Conservation (phyloP, 2,329 filamentous ascomycete species). For the Bisporella sp. region DNA sequence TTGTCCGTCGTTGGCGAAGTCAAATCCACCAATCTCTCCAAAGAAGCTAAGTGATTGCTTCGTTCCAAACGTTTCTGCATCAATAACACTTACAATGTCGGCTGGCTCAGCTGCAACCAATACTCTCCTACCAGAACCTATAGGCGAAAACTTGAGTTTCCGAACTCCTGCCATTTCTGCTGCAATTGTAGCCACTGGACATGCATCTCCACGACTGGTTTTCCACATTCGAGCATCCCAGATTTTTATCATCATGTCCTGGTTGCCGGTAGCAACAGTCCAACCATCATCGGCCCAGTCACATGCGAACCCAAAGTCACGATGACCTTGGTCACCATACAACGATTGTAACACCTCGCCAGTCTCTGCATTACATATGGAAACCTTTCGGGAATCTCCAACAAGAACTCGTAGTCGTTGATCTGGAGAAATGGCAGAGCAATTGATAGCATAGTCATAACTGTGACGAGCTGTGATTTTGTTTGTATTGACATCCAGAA, state of each 20-base stretch:
- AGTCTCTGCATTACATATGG: constrained; percentile 64
- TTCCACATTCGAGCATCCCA: constrained; percentile 71
- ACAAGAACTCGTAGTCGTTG: constrained; percentile 65
- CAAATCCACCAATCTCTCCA: constrained; percentile 64
- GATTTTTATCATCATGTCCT: constrained; percentile 66
- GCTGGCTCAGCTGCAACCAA: constrained; percentile 71
- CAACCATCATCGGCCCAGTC: constrained; percentile 75
- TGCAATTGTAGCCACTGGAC: constrained; percentile 46
- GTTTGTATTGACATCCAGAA: constrained; percentile 52
- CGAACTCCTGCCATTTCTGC: constrained; percentile 64
- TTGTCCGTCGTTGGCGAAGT: constrained; percentile 59
- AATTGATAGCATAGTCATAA: constrained; percentile 63
- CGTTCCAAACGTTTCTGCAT: constrained; percentile 55
- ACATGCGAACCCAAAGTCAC: constrained; percentile 68
- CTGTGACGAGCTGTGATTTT: constrained; percentile 46
- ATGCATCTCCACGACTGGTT: constrained; percentile 40
- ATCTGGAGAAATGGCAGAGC: constrained; percentile 65
- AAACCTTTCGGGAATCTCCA: constrained; percentile 58
- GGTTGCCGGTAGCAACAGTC: constrained; percentile 69
- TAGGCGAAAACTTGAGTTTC: constrained; percentile 64
- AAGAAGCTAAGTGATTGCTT: constrained; percentile 69
- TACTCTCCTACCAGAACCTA: constrained; percentile 58
- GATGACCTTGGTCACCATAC: constrained; percentile 42
- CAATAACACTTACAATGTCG: constrained; percentile 65
- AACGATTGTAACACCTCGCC: constrained; percentile 52